phyloP scores from a whole-genome alignment of 2,329 filamentous ascomycete genomes.

The Paraphaeosphaeria sporulosa region DNA sequence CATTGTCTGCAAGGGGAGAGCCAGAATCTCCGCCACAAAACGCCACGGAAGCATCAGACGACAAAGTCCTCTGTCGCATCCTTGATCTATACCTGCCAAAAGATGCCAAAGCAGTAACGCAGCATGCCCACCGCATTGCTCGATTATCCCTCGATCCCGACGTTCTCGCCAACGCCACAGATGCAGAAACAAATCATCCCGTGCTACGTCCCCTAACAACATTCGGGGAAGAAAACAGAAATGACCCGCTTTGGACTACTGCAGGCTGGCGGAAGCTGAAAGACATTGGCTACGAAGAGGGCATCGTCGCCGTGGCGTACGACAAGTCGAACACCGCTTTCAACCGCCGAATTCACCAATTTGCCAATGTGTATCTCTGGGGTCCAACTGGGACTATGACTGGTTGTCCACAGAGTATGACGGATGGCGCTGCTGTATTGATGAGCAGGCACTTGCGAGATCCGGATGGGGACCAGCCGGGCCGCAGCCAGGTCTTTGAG shows the following conservation, averaged over 20 bases:
- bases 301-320: conserved; percentile 68
- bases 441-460: conserved; percentile 29
- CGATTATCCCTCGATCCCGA: conserved; percentile 29
- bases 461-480: conserved; percentile 35
- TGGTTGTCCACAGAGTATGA: conserved; percentile 72
- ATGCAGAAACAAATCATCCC: conserved; percentile 71
- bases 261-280: conserved; percentile 72
- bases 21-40: neutral
- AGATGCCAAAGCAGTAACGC: conserved; percentile 18
- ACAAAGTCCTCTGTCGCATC: conserved; percentile 31
- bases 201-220: conserved; percentile 67
- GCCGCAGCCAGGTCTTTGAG: conserved; percentile 55
- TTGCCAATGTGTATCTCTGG: conserved; percentile 67
- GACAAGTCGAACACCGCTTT: conserved; percentile 61
- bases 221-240: conserved; percentile 63
- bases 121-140: conserved; percentile 29
- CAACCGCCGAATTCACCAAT: conserved; percentile 66
- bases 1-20: neutral
- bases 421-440: conserved; percentile 62
- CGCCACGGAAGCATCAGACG: conserved; percentile 23
- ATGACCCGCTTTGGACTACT: conserved; percentile 67
- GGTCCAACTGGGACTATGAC: conserved; percentile 66
- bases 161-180: conserved; percentile 54
- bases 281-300: conserved; percentile 64
- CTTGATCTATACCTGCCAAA: conserved; percentile 33